Percentiles rank a stretch among this genome's conserved stretches.
phyloP scores from a whole-genome alignment of 1,139 yeast genomes.

The Saccharomyces hybrid region DNA sequence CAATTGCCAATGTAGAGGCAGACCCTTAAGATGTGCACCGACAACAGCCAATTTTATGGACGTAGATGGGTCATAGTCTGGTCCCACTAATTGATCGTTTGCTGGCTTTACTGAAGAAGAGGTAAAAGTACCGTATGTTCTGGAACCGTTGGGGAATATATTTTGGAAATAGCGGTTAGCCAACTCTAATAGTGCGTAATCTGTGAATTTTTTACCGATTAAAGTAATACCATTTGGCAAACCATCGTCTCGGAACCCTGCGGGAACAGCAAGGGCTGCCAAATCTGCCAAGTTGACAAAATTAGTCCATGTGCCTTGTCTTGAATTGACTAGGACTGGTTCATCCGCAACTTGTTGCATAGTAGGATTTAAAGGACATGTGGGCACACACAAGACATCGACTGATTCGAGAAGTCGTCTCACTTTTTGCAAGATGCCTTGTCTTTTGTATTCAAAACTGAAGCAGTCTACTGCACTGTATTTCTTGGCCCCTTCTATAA shows the following conservation, averaged over 20 bases:
- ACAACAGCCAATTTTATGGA: conserved; percentile 77
- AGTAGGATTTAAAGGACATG: conserved; percentile 87
- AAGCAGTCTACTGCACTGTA: conserved; percentile 78
- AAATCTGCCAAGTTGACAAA: conserved; percentile 91
- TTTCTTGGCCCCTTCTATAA: conserved; percentile 69
- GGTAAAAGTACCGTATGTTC: conserved; percentile 40
- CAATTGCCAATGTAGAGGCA: conserved; percentile 91
- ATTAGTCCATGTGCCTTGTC: conserved; percentile 94
- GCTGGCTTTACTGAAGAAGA: conserved; percentile 16
- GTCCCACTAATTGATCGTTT: conserved; percentile 38
- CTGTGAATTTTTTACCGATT: conserved; percentile 73
- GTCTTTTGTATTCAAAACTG: conserved; percentile 77
- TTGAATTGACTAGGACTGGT: conserved; percentile 76
- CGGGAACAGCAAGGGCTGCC: conserved; percentile 87
- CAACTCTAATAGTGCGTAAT: conserved; percentile 76
- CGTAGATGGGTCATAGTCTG: conserved; percentile 33
- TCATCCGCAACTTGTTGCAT: conserved; percentile 62
- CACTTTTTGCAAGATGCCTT: conserved; percentile 61
- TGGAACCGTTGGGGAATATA: conserved; percentile 39
- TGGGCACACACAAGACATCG: conserved; percentile 81
- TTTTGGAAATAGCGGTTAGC: conserved; percentile 62
- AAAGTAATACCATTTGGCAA: conserved; percentile 86
- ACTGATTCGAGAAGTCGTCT: conserved; percentile 45
- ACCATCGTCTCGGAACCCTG: conserved; percentile 77
- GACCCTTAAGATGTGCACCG: conserved; percentile 87